phyloP scores from a whole-genome alignment of 495 filamentous ascomycete genomes.

The Halenospora varia region DNA sequence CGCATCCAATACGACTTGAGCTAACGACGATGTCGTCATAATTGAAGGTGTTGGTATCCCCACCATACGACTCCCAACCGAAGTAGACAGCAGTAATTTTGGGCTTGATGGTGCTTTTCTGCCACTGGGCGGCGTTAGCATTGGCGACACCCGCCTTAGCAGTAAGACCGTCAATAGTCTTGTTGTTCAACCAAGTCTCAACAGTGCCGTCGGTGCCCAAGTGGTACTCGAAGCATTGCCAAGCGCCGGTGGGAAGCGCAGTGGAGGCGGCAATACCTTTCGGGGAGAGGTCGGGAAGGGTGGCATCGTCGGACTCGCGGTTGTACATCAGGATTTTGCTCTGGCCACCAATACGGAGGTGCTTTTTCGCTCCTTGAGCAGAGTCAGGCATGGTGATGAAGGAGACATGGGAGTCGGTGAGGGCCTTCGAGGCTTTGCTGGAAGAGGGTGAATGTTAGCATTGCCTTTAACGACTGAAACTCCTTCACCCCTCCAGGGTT shows the following conservation, averaged over 20 bases:
- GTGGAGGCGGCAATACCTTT: slow-evolving; percentile 47
- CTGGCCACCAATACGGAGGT: slow-evolving; percentile 56
- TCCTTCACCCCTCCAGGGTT: background rate
- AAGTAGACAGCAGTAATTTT: slow-evolving; percentile 52
- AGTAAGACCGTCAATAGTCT: slow-evolving; percentile 45
- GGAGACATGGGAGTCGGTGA: slow-evolving; percentile 50
- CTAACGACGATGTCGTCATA: slow-evolving; percentile 49
- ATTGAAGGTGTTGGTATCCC: slow-evolving; percentile 55
- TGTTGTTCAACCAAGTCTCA: slow-evolving; percentile 54
- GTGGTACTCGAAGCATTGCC: slow-evolving; percentile 57
- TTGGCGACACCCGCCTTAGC: slow-evolving; percentile 38
- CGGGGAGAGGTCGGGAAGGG: slow-evolving; percentile 53
- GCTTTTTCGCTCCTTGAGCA: slow-evolving; percentile 47
- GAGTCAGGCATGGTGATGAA: slow-evolving; percentile 60
- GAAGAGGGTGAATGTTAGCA: slow-evolving; percentile 24
- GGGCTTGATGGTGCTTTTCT: slow-evolving; percentile 39
- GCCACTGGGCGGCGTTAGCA: slow-evolving; percentile 47
- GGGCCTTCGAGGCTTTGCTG: slow-evolving; percentile 48
- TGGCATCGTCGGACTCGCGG: slow-evolving; percentile 57
- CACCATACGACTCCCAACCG: slow-evolving; percentile 56
- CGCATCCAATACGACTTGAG: slow-evolving; percentile 44
- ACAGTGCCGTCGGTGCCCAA: slow-evolving; percentile 49
- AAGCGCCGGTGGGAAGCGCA: slow-evolving; percentile 41
- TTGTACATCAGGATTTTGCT: slow-evolving; percentile 56
- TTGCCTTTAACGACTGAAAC: slow-evolving; percentile 11